Evolutionary conservation across 2,329 filamentous ascomycete genomes (phyloP), one percentile per base, ranked within the genome.

Genomic region (Neofusicoccum ribis): DNA sequence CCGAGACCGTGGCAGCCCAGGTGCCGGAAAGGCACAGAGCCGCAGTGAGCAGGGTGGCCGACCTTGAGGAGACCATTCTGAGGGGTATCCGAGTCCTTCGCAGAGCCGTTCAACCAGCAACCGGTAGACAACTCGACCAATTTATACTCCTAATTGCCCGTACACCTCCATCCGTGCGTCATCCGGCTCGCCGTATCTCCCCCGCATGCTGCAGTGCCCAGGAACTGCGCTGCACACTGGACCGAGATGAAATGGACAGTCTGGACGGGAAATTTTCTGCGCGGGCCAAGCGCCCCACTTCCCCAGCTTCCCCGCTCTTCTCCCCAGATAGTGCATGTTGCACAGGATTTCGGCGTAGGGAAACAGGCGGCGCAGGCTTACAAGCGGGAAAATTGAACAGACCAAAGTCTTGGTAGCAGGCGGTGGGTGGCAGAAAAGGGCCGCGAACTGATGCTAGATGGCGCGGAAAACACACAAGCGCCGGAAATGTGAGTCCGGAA

Each of bases 1-100:
- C 67, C 12, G 67, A 52, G 3, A 68, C 66, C 12, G 65, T 58
- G 14, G 52, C 39, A 17, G 37, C 37, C 39, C 39, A 34, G 9
- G 52, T 17, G 4, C 7, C 9, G 7, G 52, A 39, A 9, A 44
- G 8, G 20, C 27, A 44, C 11, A 43, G 2, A 7, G 52, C 52
- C 14, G 34, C 39, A 23, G 52, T n/a, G 52, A 58, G 14, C 9
- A 34, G 3, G 23, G 41, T 7, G 5, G 12, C 7, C 14, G 39
- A 17, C 2, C 41, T 41, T 2, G 15, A 20, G 54, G 34, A n/a
- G 9, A 36, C 27, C 39, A 59, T 44, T n/a, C 31, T 17, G 39
- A 23, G 27, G 27, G 27, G 27, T 5, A 31, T 1, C 27, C 27
- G 27, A 31, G 27, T 5, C 27, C 27, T 31, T 31, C 27, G 27